Conservation (phyloP, 306 rosid species). For the Pyrus bretschneideri region DNA sequence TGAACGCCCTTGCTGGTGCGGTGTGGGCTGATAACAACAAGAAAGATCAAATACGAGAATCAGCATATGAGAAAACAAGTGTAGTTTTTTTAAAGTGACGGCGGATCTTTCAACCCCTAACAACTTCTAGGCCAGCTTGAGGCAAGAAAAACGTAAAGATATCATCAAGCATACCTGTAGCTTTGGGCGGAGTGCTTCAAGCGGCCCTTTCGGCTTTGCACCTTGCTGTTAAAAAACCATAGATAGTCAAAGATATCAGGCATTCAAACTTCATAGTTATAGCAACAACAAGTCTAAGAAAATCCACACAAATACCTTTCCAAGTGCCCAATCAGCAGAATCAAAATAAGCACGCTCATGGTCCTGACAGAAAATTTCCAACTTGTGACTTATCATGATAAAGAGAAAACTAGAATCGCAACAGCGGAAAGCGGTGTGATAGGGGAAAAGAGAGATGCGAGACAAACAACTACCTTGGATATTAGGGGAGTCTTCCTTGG, state of each 20-base stretch:
- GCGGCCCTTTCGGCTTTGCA: constrained; percentile 94
- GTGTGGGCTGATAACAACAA: constrained; percentile 66
- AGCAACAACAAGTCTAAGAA: constrained; percentile 1
- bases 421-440: background rate
- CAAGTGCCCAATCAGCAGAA: constrained; percentile 99
- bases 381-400: constrained; percentile 4
- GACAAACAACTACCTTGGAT: constrained; percentile 60
- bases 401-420: background rate
- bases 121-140: background rate
- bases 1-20: constrained; percentile 76
- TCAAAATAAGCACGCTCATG: constrained; percentile 96
- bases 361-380: constrained; percentile 48
- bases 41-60: background rate
- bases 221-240: constrained; percentile 55
- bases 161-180: constrained; percentile 59
- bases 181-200: constrained; percentile 96
- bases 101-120: background rate
- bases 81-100: background rate
- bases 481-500: constrained; percentile 92
- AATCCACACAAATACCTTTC: constrained; percentile 56
- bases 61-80: background rate
- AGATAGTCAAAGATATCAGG: constrained; percentile 18
- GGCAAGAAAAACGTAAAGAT: background rate
- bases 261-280: constrained; percentile 14
- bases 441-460: background rate